Base-by-base conservation (phyloP, 257 asterid species). In the Oldenlandia corymbosa region DNA sequence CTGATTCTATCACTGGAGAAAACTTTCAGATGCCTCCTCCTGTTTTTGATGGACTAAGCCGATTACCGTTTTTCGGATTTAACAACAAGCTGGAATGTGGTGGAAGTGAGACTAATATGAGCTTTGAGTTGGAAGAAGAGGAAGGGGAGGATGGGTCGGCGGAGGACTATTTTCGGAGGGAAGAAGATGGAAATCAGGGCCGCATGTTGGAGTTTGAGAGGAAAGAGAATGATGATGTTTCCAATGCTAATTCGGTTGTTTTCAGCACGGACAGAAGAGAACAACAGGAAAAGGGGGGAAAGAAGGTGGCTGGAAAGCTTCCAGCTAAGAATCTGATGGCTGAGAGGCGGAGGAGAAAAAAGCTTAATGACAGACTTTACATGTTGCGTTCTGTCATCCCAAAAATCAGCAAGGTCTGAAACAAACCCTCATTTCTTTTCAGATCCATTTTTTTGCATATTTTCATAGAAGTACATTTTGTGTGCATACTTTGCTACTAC, bases 301-400 rank as follows among this genome's bases (percentile, higher is more conserved):
- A n/a, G n/a, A 30, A 30, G 42, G 82, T 69, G 78, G 80, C 75
- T 60, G 82, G 80, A 64, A 83, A 85, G 54, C 77, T 74, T 80
- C 94, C 94, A 36, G 94, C 94, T 3, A 85, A 85, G 59, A 85
- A 85, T 74, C 71, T 85, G 47, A 85, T 85, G 94, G 94, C 94
- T 13, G 94, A 85, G 72, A 80, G 94, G 73, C 77, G 94, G 10
- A 67, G 94, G 75, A 79, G 94, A 77, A 85, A 85, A 84, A 85
- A 85, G 78, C 88, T 85, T 52, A 85, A 85, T 27, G 94, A 85
- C 62, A 77, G 94, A 57, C 94, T 85, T 52, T 85, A 83, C 77
- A 81, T 85, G 94, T 79, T 85, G 73, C 79, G 94, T 62, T 85
- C 94, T 48, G 84, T 85, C 58, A 87, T 85, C 36, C 94, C 94